Percentiles rank a stretch among this genome's conserved stretches.
These are phyloP conservation scores for Rhododendron ovatum DNA, from an alignment of 148 eudicot species.

Conservation along the genomic window DNA sequence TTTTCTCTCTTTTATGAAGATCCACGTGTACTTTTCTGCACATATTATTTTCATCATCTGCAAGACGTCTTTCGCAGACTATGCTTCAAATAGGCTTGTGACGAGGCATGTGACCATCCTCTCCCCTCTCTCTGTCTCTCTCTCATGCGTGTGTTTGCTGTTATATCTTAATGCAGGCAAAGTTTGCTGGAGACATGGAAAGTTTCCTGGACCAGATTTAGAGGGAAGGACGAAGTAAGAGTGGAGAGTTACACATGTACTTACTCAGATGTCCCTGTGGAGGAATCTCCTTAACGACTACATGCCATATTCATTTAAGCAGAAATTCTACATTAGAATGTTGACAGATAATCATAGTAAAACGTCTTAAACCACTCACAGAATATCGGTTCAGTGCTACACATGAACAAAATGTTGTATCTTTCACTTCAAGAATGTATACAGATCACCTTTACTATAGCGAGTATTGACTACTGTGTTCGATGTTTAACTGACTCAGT, in stretches of 20 bases:
- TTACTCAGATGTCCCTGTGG: slow-evolving; percentile 50
- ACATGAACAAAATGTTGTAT: not conserved
- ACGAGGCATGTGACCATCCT: not conserved
- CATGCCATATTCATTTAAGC: not conserved
- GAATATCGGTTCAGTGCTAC: not conserved
- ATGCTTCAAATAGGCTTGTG: not conserved
- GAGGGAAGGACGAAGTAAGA: slow-evolving; percentile 30
- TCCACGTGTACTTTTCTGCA: not conserved
- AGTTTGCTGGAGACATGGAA: slow-evolving; percentile 75
- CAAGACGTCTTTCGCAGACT: not conserved
- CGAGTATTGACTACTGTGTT: not conserved
- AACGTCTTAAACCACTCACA: not conserved
- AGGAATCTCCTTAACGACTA: slow-evolving; percentile 30
- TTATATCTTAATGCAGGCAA: slow-evolving; percentile 40
- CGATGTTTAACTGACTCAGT: not conserved
- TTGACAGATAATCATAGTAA: not conserved
- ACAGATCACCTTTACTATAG: not conserved
- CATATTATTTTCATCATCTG: not conserved
- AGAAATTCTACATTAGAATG: not conserved
- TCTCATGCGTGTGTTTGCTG: not conserved
- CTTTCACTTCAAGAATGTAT: not conserved
- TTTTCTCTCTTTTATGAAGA: not conserved
- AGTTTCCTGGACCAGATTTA: slow-evolving; percentile 54
- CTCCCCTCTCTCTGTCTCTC: not conserved
- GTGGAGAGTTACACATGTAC: slow-evolving; percentile 38